A percentile compares a stretch with the other conserved stretches of the same genome.
These are phyloP conservation scores for Scenedesmus sp. DNA, from an alignment of 163 green algal genomes.

Conservation along the genomic window DNA sequence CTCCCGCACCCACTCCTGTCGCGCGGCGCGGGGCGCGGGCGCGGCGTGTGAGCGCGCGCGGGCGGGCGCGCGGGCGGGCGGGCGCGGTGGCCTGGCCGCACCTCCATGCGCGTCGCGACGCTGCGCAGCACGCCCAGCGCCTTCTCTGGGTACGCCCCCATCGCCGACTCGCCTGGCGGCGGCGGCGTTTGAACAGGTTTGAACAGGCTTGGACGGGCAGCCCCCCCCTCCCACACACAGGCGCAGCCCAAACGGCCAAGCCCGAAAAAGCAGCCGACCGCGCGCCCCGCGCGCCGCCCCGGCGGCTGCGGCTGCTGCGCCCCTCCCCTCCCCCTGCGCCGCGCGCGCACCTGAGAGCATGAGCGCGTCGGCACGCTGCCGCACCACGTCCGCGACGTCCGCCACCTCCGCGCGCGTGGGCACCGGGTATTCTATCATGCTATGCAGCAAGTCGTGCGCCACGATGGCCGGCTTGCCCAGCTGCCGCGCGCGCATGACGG, in stretches of 20 bases:
- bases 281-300: too few species aligned
- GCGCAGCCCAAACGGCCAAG: too few species aligned
- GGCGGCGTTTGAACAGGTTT: too few species aligned
- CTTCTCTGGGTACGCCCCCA: slow-evolving; percentile 74
- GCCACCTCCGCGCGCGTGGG: slow-evolving; percentile 83
- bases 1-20: slow-evolving; percentile 68
- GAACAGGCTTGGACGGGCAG: too few species aligned
- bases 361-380: slow-evolving; percentile 80
- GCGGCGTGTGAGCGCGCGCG: background rate
- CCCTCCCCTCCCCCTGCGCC: background rate
- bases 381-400: slow-evolving; percentile 81
- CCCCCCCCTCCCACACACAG: too few species aligned
- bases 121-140: slow-evolving; percentile 70
- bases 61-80: too few species aligned
- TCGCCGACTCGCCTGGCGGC: slow-evolving; percentile 76
- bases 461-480: slow-evolving; percentile 83
- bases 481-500: slow-evolving; percentile 60
- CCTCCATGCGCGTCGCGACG: slow-evolving; percentile 70
- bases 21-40: too few species aligned
- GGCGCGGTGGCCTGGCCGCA: too few species aligned
- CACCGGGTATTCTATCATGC: slow-evolving; percentile 84
- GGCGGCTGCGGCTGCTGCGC: background rate
- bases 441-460: slow-evolving; percentile 81
- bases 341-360: slow-evolving; percentile 75
- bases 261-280: too few species aligned